Evolutionary conservation across 306 rosid genomes (phyloP).

Genomic region (Senna siamea): DNA sequence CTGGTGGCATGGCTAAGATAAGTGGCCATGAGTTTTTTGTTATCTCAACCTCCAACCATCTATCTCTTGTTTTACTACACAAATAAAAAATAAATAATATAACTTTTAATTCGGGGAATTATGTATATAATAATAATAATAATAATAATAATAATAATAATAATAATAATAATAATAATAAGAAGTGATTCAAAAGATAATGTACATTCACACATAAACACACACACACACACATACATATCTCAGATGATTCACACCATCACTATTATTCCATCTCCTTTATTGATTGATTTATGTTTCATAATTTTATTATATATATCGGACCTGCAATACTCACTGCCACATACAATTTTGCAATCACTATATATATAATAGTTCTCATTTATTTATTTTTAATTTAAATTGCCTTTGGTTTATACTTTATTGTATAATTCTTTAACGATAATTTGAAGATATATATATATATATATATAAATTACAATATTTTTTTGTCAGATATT

Average conservation of each 20-base stretch:
- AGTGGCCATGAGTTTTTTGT: constrained; percentile 34
- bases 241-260: constrained; percentile 12
- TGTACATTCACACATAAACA: not conserved
- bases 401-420: not conserved
- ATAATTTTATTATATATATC: not conserved
- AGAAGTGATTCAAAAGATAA: not conserved
- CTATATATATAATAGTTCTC: not conserved
- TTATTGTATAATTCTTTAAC: not conserved
- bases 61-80: not conserved
- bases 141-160: not conserved
- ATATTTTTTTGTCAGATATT: no score
- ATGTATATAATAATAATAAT: not conserved
- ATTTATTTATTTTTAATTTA: not conserved
- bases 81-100: not conserved
- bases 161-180: not conserved
- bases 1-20: constrained; percentile 21
- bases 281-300: not conserved
- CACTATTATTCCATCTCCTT: not conserved
- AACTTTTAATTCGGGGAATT: not conserved
- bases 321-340: not conserved
- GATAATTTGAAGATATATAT: no score
- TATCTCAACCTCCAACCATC: constrained; percentile 37
- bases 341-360: not conserved
- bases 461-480: no score
- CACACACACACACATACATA: not conserved